A percentile compares a stretch with the other conserved stretches of the same genome.
Evolutionary conservation across 805 yeast genomes (phyloP).

Genomic region (Hanseniaspora singularis): DNA sequence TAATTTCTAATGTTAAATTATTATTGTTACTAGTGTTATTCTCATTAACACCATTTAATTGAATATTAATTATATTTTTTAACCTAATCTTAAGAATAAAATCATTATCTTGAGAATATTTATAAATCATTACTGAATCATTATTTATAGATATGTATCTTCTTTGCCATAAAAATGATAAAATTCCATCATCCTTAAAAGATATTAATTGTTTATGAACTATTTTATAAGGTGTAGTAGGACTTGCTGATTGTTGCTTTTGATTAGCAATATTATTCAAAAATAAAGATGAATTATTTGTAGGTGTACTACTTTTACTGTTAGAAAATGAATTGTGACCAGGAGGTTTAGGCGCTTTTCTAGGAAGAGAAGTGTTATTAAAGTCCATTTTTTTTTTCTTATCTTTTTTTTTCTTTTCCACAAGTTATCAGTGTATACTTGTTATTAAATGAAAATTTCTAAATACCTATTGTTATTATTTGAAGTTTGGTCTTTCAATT

Average conservation of each 20-base stretch:
- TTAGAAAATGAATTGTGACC: not conserved
- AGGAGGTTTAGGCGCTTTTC: conserved; percentile 15
- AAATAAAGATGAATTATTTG: not conserved
- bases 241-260: conserved; percentile 3
- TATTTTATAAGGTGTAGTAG: conserved; percentile 42
- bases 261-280: not conserved
- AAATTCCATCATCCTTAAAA: conserved; percentile 82
- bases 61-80: conserved; percentile 49
- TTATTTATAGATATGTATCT: conserved; percentile 58
- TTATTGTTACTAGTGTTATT: not conserved
- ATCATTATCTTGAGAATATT: conserved; percentile 46
- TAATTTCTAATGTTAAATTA: conserved; percentile 6
- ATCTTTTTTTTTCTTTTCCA: not conserved
- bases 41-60: conserved; percentile 43
- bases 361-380: conserved; percentile 1
- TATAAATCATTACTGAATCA: conserved; percentile 59
- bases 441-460: no score
- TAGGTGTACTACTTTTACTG: not conserved
- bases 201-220: conserved; percentile 40
- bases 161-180: conserved; percentile 86
- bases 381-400: conserved; percentile 5
- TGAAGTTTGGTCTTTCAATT: no score
- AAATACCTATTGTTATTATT: no score
- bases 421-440: no score
- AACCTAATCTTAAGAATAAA: conserved; percentile 40